phyloP scores from a whole-genome alignment of 2,329 filamentous ascomycete species.

The Calonectria hongkongensis region DNA sequence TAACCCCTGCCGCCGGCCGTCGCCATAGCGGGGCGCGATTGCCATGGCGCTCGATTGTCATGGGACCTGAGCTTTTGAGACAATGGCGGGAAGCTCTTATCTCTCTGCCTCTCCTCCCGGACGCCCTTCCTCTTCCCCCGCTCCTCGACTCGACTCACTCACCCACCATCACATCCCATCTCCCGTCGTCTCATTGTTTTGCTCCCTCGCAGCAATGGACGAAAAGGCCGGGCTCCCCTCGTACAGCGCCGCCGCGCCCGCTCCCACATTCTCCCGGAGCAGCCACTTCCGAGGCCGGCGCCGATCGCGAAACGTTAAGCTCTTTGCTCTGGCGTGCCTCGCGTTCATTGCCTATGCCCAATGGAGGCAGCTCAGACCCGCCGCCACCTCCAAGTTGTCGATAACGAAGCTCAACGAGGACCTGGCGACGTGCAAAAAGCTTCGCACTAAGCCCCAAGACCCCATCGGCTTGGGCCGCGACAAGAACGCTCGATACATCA shows the following conservation, averaged over 20 bases:
- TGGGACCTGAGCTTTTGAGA: constrained; percentile 36
- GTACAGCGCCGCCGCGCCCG: constrained; percentile 61
- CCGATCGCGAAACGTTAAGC: constrained; percentile 65
- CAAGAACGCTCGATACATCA: constrained; percentile 76
- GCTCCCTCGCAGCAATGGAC: constrained; percentile 51
- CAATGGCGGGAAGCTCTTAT: constrained; percentile 46
- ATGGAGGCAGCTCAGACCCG: constrained; percentile 64
- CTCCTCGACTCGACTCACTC: constrained; percentile 10
- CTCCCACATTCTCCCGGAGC: constrained; percentile 48
- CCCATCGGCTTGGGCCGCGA: constrained; percentile 74
- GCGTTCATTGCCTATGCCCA: constrained; percentile 70
- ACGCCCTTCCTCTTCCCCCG: not conserved
- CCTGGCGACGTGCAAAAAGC: constrained; percentile 72
- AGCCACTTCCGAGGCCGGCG: constrained; percentile 55
- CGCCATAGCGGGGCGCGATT: constrained; percentile 48
- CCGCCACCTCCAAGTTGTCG: constrained; percentile 65
- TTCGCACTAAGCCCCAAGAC: constrained; percentile 73
- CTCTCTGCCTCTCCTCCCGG: constrained; percentile 29
- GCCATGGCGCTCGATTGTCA: constrained; percentile 36
- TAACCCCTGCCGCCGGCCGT: constrained; percentile 36
- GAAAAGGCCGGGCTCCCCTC: constrained; percentile 68
- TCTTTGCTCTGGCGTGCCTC: constrained; percentile 68
- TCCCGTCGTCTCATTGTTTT: constrained; percentile 9
- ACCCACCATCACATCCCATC: constrained; percentile 1
- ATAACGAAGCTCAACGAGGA: constrained; percentile 71